Conservation (phyloP, 257 asterid species). For the Solanum virginianum region DNA sequence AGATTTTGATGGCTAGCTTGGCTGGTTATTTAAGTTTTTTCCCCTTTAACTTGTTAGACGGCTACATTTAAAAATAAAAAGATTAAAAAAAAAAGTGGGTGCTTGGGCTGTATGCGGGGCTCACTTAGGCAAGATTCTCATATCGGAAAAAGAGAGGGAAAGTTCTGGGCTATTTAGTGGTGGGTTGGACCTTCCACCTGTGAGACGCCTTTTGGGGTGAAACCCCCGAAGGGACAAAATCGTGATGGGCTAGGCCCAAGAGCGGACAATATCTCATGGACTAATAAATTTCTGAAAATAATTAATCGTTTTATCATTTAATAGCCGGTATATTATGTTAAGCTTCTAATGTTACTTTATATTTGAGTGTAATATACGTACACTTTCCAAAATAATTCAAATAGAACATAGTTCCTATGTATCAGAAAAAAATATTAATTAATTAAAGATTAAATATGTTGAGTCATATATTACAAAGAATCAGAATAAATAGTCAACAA, state of each 20-base stretch:
- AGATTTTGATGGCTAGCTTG: background rate
- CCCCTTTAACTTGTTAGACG: background rate
- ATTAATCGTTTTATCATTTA: background rate
- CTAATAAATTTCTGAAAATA: background rate
- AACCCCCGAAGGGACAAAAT: no score
- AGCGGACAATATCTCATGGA: no score
- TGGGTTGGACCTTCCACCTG: no score
- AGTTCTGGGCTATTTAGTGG: no score
- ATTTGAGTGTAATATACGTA: background rate
- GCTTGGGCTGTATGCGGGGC: no score
- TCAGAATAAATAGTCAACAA: background rate
- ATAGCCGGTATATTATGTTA: background rate
- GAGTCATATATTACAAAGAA: rapidly evolving
- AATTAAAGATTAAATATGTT: background rate
- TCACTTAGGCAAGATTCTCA: no score
- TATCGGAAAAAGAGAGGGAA: no score
- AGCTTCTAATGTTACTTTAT: background rate
- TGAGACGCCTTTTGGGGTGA: no score
- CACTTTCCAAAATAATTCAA: background rate
- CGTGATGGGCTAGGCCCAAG: no score
- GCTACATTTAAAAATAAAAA: background rate
- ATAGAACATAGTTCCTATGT: background rate
- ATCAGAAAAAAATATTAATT: background rate
- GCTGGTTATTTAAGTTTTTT: background rate
- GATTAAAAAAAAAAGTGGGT: no score